Evolutionary conservation across 2,329 filamentous ascomycete genomes (phyloP).

Genomic region (Pseudogymnoascus sp.): DNA sequence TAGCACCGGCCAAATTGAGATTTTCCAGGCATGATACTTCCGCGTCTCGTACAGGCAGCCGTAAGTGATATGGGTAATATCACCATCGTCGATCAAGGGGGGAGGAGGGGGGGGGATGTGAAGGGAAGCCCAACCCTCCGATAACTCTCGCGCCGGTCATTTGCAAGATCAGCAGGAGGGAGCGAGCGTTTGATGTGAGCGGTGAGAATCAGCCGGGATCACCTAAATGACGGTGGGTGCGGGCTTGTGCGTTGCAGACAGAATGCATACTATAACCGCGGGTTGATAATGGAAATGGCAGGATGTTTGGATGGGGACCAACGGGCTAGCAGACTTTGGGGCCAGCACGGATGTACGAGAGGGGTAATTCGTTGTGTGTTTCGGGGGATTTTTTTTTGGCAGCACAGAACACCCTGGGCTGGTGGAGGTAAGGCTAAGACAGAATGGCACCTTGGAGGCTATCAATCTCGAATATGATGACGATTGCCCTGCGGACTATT

Average conservation of each 20-base stretch:
- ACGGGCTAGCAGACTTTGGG: not conserved
- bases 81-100: not conserved
- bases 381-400: not conserved
- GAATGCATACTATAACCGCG: not conserved
- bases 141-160: not conserved
- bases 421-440: not conserved
- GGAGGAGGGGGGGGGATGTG: not conserved
- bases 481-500: not conserved
- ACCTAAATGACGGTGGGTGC: not conserved
- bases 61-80: not conserved
- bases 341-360: not conserved
- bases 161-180: conserved; percentile 4
- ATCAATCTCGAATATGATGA: conserved; percentile 1
- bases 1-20: not conserved
- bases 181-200: conserved; percentile 7
- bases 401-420: not conserved
- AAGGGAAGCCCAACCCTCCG: not conserved
- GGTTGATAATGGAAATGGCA: not conserved
- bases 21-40: not conserved
- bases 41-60: not conserved
- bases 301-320: conserved; percentile 1
- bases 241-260: not conserved
- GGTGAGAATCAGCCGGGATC: conserved; percentile 1
- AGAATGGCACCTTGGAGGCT: not conserved
- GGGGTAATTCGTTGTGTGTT: not conserved